phyloP scores from a whole-genome alignment of 495 filamentous ascomycete genomes.

The Xylaria castorea region DNA sequence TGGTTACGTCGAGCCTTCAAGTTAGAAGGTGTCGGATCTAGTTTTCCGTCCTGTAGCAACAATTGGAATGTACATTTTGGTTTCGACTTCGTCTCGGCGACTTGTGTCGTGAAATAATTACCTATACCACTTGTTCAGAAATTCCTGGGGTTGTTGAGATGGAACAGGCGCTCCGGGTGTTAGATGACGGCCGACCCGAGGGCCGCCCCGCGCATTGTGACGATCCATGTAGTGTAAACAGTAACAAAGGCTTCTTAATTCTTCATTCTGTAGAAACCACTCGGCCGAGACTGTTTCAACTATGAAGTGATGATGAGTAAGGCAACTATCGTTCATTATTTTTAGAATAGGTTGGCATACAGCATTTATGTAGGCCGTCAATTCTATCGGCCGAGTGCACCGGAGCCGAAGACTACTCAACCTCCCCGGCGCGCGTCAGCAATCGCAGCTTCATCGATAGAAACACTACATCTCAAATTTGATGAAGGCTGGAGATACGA shows the following conservation, averaged over 20 bases:
- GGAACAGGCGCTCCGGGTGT: not conserved
- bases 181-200: not conserved
- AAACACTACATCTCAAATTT: not conserved
- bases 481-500: not conserved
- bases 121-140: not conserved
- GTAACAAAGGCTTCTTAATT: not conserved
- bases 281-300: not conserved
- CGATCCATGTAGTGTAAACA: not conserved
- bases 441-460: not conserved
- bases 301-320: not conserved
- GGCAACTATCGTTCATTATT: not conserved
- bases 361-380: not conserved
- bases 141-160: not conserved
- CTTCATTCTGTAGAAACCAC: not conserved
- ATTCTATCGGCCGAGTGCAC: slow-evolving; percentile 5
- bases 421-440: not conserved
- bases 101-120: not conserved
- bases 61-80: not conserved
- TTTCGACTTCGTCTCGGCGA: not conserved
- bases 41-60: not conserved
- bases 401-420: not conserved
- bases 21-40: not conserved
- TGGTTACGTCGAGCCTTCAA: not conserved
- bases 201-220: not conserved
- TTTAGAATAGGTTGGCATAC: not conserved